Conservation (phyloP, 139 green algal species). For the Tetradesmus lagerheimii region DNA sequence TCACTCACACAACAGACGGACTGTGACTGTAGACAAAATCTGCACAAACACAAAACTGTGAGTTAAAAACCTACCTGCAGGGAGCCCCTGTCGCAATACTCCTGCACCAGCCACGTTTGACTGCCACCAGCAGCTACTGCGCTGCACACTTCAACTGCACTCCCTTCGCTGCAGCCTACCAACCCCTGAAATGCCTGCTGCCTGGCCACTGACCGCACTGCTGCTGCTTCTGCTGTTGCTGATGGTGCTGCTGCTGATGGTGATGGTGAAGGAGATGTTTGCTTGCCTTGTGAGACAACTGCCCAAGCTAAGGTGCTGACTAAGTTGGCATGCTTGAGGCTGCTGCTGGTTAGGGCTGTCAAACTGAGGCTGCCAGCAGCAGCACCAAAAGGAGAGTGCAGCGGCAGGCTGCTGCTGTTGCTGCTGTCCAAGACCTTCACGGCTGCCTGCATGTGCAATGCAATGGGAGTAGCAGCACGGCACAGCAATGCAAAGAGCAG, state of each 20-base stretch:
- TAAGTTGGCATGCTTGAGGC: not conserved
- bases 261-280: too few species aligned
- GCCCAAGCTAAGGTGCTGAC: slow-evolving; percentile 10
- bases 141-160: not conserved
- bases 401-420: not conserved
- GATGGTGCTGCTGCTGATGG: not conserved
- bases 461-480: too few species aligned
- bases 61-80: slow-evolving; percentile 54
- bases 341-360: not conserved
- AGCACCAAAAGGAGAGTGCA: not conserved
- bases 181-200: not conserved
- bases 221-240: not conserved
- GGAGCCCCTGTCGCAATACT: slow-evolving; percentile 60
- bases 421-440: slow-evolving; percentile 19
- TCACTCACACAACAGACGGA: too few species aligned
- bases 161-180: not conserved
- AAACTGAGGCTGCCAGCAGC: not conserved
- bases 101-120: slow-evolving; percentile 19
- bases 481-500: not conserved
- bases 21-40: too few species aligned
- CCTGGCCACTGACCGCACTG: too few species aligned
- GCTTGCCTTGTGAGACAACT: not conserved
- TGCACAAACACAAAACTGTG: too few species aligned
- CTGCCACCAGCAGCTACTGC: not conserved
- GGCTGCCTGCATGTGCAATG: not conserved